These are phyloP conservation scores for Chrysochromulina tobinii DNA, from an alignment of 78 protist species.

Conservation along the genomic window DNA sequence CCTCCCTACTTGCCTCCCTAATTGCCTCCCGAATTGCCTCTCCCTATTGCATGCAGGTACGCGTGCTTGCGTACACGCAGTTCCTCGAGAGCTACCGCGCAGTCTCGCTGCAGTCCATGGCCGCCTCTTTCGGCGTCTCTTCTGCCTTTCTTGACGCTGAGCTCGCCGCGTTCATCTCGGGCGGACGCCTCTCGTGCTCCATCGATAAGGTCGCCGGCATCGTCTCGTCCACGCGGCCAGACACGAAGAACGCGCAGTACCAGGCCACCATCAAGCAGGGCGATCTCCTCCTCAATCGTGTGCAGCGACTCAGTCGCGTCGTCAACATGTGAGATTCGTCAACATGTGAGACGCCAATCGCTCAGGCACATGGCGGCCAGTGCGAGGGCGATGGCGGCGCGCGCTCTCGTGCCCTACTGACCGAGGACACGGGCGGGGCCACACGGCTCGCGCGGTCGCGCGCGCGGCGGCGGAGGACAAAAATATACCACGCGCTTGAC, in stretches of 20 bases:
- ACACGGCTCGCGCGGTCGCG: no score
- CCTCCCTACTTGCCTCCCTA: no score
- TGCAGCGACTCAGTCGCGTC: constrained; percentile 92
- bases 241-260: constrained; percentile 82
- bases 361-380: not conserved
- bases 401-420: no score
- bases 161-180: constrained; percentile 83
- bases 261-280: constrained; percentile 83
- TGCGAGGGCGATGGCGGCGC: not conserved
- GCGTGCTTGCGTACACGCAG: constrained; percentile 88
- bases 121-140: constrained; percentile 85
- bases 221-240: constrained; percentile 87
- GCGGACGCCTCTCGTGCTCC: constrained; percentile 84
- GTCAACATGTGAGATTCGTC: constrained; percentile 72
- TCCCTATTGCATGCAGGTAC: constrained; percentile 83
- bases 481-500: no score
- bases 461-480: no score
- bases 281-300: constrained; percentile 88
- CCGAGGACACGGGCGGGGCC: no score
- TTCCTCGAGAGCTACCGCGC: constrained; percentile 87
- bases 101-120: constrained; percentile 86
- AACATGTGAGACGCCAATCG: not conserved
- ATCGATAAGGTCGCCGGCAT: constrained; percentile 90
- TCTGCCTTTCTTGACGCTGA: constrained; percentile 80
- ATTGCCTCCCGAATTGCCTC: no score